A percentile compares a stretch with the other conserved stretches of the same genome.
These are phyloP conservation scores for Coprinopsis marcescibilis DNA, from an alignment of 768 basidiomycete species.

Conservation along the genomic window DNA sequence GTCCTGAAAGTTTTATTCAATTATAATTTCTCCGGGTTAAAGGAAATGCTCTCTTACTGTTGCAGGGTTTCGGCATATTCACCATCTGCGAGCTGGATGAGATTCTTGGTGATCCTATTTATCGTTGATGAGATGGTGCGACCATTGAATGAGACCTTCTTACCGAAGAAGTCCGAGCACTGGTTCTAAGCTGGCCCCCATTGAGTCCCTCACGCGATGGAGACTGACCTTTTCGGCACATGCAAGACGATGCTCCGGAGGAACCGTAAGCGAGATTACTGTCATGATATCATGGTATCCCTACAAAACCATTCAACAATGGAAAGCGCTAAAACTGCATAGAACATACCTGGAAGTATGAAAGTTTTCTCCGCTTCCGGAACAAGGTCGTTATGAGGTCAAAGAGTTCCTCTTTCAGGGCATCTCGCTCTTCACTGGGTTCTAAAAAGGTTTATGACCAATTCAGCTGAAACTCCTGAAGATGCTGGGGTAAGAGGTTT, in stretches of 20 bases:
- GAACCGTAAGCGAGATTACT: slow-evolving; percentile 73
- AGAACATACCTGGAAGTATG: slow-evolving; percentile 71
- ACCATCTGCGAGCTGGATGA: slow-evolving; percentile 68
- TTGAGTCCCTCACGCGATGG: slow-evolving; percentile 78
- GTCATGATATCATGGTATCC: slow-evolving; percentile 93
- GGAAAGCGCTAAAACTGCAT: neutral
- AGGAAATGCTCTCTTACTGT: slow-evolving; percentile 34
- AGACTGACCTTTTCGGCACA: slow-evolving; percentile 72
- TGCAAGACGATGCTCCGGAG: slow-evolving; percentile 46
- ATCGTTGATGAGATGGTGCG: neutral
- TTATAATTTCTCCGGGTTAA: neutral
- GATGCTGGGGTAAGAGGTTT: slow-evolving; percentile 17
- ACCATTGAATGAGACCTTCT: neutral
- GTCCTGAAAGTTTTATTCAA: slow-evolving; percentile 33
- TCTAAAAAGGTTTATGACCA: slow-evolving; percentile 11
- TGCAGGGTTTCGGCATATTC: slow-evolving; percentile 64
- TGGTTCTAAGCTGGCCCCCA: slow-evolving; percentile 81
- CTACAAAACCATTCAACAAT: slow-evolving; percentile 28
- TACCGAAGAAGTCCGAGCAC: slow-evolving; percentile 76
- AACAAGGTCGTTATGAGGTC: slow-evolving; percentile 71
- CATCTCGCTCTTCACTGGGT: slow-evolving; percentile 34
- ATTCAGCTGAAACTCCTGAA: neutral
- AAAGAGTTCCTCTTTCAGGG: slow-evolving; percentile 62
- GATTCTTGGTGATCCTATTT: slow-evolving; percentile 63
- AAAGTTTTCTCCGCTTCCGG: slow-evolving; percentile 62